Evolutionary conservation across 768 basidiomycete species (phyloP).

Genomic region (Rhizopogon roseolus): DNA sequence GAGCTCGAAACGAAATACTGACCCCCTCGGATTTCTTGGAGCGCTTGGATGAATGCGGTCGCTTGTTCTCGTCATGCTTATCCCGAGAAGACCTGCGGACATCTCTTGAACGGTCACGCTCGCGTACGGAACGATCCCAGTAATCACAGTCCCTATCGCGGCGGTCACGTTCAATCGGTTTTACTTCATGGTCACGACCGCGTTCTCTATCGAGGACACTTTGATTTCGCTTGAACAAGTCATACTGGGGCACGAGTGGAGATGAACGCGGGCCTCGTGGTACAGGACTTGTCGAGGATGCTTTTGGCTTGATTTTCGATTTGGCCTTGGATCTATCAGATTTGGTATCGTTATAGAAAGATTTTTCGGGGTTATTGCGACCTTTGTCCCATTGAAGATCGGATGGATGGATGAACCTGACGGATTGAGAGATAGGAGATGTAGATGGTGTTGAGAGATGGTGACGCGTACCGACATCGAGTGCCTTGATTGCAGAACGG

Average conservation of each 20-base stretch:
- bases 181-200: slow-evolving; percentile 17
- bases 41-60: slow-evolving; percentile 23
- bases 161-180: slow-evolving; percentile 14
- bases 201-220: slow-evolving; percentile 16
- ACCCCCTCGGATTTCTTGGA: slow-evolving; percentile 22
- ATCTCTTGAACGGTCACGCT: slow-evolving; percentile 11
- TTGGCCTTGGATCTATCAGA: slow-evolving; percentile 18
- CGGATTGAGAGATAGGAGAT: slow-evolving; percentile 1
- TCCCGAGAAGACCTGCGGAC: slow-evolving; percentile 16
- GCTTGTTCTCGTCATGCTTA: slow-evolving; percentile 18
- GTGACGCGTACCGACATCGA: slow-evolving; percentile 41
- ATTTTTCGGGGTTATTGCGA: slow-evolving; percentile 15
- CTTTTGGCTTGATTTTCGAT: slow-evolving; percentile 16
- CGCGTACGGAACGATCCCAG: slow-evolving; percentile 13
- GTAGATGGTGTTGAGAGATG: slow-evolving; percentile 4
- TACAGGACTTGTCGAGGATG: slow-evolving; percentile 14
- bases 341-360: background rate
- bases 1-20: slow-evolving; percentile 6
- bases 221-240: slow-evolving; percentile 33
- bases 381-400: slow-evolving; percentile 38
- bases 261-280: slow-evolving; percentile 23
- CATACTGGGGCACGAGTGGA: slow-evolving; percentile 39
- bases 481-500: slow-evolving; percentile 44
- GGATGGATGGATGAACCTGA: slow-evolving; percentile 46
- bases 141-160: slow-evolving; percentile 20